Evolutionary conservation across 2,329 filamentous ascomycete species (phyloP).

Genomic region (Myriangium duriaei): DNA sequence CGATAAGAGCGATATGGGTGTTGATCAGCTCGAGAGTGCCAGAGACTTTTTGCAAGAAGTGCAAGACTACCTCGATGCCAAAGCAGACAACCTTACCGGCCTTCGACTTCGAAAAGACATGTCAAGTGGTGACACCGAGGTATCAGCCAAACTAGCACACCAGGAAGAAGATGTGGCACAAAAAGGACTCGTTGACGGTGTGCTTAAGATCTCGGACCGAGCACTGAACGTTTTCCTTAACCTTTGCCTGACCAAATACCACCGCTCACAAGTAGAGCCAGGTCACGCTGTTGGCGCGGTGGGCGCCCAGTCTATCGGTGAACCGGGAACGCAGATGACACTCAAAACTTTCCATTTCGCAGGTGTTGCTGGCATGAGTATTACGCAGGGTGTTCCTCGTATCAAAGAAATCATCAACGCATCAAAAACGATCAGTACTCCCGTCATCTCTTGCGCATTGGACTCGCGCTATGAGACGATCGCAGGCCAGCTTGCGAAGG

Average conservation of each 20-base stretch:
- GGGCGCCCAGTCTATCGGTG: constrained; percentile 93
- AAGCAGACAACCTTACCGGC: constrained; percentile 18
- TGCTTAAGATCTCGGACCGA: constrained; percentile 67
- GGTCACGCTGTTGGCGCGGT: constrained; percentile 94
- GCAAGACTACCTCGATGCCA: constrained; percentile 48
- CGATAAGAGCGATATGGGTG: constrained; percentile 51
- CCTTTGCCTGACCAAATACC: constrained; percentile 79
- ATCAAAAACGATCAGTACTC: constrained; percentile 84
- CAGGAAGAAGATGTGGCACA: constrained; percentile 6
- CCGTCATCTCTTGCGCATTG: constrained; percentile 78
- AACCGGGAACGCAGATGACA: constrained; percentile 98
- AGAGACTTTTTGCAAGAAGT: constrained; percentile 73
- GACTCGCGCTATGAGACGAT: constrained; percentile 62
- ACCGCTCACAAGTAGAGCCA: constrained; percentile 80
- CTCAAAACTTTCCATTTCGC: constrained; percentile 99
- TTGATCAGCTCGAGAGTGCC: constrained; percentile 54
- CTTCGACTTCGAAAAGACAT: constrained; percentile 16
- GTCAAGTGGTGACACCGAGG: constrained; percentile 7
- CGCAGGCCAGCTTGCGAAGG: constrained; percentile 83
- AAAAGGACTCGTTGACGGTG: constrained; percentile 43
- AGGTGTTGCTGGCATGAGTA: constrained; percentile 98
- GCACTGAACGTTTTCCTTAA: constrained; percentile 67
- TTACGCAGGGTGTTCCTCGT: constrained; percentile 96
- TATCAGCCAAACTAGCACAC: constrained; percentile 4
- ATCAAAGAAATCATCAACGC: constrained; percentile 99